Evolutionary conservation across 2,329 filamentous ascomycete species (phyloP).

Genomic region (Curvularia verruculosa): DNA sequence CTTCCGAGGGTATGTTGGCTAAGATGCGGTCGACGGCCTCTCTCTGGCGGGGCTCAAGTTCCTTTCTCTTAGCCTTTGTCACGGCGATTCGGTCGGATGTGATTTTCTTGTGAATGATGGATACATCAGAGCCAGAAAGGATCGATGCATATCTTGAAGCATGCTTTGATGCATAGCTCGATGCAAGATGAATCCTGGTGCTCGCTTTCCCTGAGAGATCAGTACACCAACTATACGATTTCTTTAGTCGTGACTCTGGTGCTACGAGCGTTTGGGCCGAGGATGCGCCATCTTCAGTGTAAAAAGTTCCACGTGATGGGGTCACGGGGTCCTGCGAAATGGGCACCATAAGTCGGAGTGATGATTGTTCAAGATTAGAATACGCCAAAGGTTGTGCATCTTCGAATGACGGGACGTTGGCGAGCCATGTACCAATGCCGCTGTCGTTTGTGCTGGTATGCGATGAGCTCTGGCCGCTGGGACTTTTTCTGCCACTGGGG

Average conservation of each 20-base stretch:
- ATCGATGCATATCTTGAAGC: conserved; percentile 28
- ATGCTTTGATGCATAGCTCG: conserved; percentile 14
- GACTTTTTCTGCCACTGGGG: conserved; percentile 20
- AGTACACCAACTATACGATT: conserved; percentile 33
- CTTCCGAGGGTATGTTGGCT: conserved; percentile 32
- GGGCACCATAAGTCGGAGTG: conserved; percentile 16
- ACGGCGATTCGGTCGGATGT: conserved; percentile 40
- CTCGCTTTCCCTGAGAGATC: conserved; percentile 26
- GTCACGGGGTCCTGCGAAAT: conserved; percentile 18
- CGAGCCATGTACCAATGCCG: conserved; percentile 40
- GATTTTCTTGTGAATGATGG: conserved; percentile 34
- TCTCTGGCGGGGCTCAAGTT: conserved; percentile 31
- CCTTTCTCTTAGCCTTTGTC: conserved; percentile 34
- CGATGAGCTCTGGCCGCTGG: conserved; percentile 17
- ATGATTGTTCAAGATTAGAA: conserved; percentile 12
- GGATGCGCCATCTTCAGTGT: conserved; percentile 36
- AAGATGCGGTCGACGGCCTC: conserved; percentile 39
- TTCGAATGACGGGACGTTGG: conserved; percentile 33
- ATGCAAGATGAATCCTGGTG: conserved; percentile 7
- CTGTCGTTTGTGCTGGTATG: conserved; percentile 18
- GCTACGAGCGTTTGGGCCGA: conserved; percentile 27
- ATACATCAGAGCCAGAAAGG: conserved; percentile 32
- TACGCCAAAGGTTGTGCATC: conserved; percentile 26
- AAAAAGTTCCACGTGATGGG: conserved; percentile 38
- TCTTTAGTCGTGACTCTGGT: conserved; percentile 26